Conservation (phyloP, 352 stramenopile genomes). For the Phytopythium boreale region DNA sequence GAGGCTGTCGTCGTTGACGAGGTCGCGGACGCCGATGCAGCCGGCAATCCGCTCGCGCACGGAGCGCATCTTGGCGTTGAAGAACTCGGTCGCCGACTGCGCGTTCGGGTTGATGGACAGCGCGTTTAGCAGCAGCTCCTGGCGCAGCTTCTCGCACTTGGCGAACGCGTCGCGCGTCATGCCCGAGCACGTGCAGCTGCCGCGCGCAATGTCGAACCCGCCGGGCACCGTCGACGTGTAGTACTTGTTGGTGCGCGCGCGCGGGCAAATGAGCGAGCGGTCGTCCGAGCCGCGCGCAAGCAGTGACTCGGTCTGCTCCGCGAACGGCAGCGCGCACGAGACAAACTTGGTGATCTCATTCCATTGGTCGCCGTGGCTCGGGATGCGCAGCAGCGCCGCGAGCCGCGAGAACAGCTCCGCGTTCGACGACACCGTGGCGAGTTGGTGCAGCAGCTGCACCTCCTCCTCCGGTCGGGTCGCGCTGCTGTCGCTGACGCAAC, state of each 20-base stretch:
- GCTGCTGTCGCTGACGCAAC: conserved; percentile 7
- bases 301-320: conserved; percentile 81
- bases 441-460: conserved; percentile 59
- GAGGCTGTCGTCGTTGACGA: conserved; percentile 51
- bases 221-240: conserved; percentile 76
- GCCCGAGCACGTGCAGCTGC: conserved; percentile 85
- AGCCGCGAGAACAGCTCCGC: conserved; percentile 65
- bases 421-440: conserved; percentile 51
- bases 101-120: conserved; percentile 83
- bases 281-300: conserved; percentile 85
- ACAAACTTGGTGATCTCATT: conserved; percentile 80
- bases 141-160: conserved; percentile 58
- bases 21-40: conserved; percentile 48
- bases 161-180: conserved; percentile 66
- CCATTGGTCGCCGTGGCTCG: conserved; percentile 69
- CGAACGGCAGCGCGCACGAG: conserved; percentile 68
- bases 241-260: conserved; percentile 88
- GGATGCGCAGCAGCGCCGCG: conserved; percentile 62
- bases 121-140: conserved; percentile 74
- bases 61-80: conserved; percentile 62
- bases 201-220: conserved; percentile 61
- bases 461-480: conserved; percentile 30
- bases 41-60: conserved; percentile 53
- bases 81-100: conserved; percentile 57
- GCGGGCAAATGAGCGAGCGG: conserved; percentile 68